Conservation (phyloP, 2,329 filamentous ascomycete species). For the Alternaria metachromatica region DNA sequence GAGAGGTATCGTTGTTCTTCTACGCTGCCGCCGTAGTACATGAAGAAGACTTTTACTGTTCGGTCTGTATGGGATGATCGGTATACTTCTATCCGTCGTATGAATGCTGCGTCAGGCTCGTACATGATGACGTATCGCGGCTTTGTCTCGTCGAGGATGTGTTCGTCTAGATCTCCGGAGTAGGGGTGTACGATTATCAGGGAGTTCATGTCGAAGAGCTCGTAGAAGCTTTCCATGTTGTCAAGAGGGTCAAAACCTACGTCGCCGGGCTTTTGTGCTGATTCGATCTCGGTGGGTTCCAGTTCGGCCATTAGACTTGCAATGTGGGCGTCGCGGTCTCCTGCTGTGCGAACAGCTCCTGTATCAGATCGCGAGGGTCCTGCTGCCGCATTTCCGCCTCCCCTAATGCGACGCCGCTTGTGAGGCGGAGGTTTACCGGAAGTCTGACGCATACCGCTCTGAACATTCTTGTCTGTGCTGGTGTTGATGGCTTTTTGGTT, state of each 20-base stretch:
- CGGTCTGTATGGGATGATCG: slow-evolving; percentile 90
- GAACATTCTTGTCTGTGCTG: slow-evolving; percentile 63
- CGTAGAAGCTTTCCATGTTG: slow-evolving; percentile 90
- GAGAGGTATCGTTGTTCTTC: slow-evolving; percentile 95
- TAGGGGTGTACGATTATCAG: slow-evolving; percentile 90
- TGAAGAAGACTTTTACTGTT: slow-evolving; percentile 91
- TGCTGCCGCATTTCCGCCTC: slow-evolving; percentile 70
- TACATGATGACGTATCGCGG: slow-evolving; percentile 99
- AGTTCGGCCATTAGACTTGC: slow-evolving; percentile 83
- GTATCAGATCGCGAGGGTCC: slow-evolving; percentile 70
- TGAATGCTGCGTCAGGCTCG: slow-evolving; percentile 93
- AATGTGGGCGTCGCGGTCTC: slow-evolving; percentile 84
- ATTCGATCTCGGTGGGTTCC: slow-evolving; percentile 78
- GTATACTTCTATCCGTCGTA: slow-evolving; percentile 93
- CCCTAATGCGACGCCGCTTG: slow-evolving; percentile 84
- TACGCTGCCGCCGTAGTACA: slow-evolving; percentile 94
- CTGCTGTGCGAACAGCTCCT: slow-evolving; percentile 75
- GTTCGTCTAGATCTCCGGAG: slow-evolving; percentile 93
- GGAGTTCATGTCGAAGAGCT: slow-evolving; percentile 90
- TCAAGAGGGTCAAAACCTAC: slow-evolving; percentile 80
- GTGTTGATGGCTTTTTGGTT: slow-evolving; percentile 78
- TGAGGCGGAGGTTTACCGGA: slow-evolving; percentile 76
- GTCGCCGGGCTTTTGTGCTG: slow-evolving; percentile 73
- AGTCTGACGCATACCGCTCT: slow-evolving; percentile 50
- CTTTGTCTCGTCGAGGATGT: slow-evolving; percentile 91